Evolutionary conservation across 2,329 filamentous ascomycete genomes (phyloP), one percentile per base, ranked within the genome.

Genomic region (Tothia fuscella): DNA sequence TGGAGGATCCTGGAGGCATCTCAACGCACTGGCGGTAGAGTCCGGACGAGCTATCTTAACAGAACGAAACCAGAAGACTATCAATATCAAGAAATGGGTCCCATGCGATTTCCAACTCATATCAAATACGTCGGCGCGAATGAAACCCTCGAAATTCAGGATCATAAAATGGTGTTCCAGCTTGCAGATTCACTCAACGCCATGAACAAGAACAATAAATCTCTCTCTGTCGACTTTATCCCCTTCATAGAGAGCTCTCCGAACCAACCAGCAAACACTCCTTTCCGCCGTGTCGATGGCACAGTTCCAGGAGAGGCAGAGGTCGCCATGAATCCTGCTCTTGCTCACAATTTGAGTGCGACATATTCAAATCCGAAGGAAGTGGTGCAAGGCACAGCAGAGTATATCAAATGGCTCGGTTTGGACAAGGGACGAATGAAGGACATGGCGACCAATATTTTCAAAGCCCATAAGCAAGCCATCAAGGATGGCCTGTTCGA

Each of bases 1-100:
- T 66, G 77, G 59, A 67, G 69, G 34, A 77, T 82, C 42, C 63
- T 78, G 14, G 78, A 82, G 54, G 72, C 73, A 0, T 70, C 68
- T 5, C 56, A 73, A 30, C 66, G 78, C 5, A 65, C 81, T 13
- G 78, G 78, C 13, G 77, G 78, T 3, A 70, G 78, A 17, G 70
- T 82, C 0, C 73, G 74, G 43, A 82, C 77, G 2, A 67, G 67
- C 42, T 81, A 81, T 42, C 65, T 82, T 2, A 68, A 68, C 2
- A 72, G 69, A 3, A 72, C 69, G 4, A 68, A 65, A 0, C 72
- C 74, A 0, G 68, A 70, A 14, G 66, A 80, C 46, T 80, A 81
- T 51, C 75, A 76, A 16, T 81, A 81, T 53, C 76, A 80, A 50
- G 78, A 80, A 52, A 71, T 71, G 72, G 77, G 77, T 0, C 74